Evolutionary conservation across 192 early-diverging fungal genomes (phyloP).

Genomic region (Paraglomus occultum): DNA sequence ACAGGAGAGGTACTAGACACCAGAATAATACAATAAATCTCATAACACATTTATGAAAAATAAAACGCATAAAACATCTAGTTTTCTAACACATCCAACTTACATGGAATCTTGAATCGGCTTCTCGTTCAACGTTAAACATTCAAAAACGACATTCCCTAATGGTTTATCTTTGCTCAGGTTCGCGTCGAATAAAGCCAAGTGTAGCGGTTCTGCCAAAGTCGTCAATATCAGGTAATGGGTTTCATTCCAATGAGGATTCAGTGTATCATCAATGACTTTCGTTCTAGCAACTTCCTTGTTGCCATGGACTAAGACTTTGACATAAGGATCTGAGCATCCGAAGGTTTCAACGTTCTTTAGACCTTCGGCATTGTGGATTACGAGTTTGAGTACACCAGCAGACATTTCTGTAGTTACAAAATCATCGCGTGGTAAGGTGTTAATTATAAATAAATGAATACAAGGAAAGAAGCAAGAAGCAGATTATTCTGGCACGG

Average conservation of each 20-base stretch:
- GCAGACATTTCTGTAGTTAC: constrained; percentile 60
- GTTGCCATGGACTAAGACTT: constrained; percentile 69
- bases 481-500: constrained; percentile 20
- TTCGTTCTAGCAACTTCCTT: constrained; percentile 61
- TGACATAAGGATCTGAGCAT: constrained; percentile 86
- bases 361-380: constrained; percentile 78
- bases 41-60: constrained; percentile 26
- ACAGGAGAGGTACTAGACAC: constrained; percentile 29
- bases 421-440: not conserved
- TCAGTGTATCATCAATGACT: constrained; percentile 64
- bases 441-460: not conserved
- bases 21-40: constrained; percentile 6
- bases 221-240: constrained; percentile 73
- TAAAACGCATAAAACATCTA: constrained; percentile 23
- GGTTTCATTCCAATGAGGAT: constrained; percentile 88
- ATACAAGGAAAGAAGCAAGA: constrained; percentile 1
- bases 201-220: constrained; percentile 66
- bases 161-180: constrained; percentile 69
- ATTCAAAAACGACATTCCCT: constrained; percentile 57
- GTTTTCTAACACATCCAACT: constrained; percentile 37
- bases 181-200: constrained; percentile 85
- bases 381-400: constrained; percentile 80
- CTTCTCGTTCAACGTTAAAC: constrained; percentile 45
- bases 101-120: constrained; percentile 45
- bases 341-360: constrained; percentile 88